phyloP scores from a whole-genome alignment of 2,329 filamentous ascomycete species.

The Fusarium pseudoanthophilum region DNA sequence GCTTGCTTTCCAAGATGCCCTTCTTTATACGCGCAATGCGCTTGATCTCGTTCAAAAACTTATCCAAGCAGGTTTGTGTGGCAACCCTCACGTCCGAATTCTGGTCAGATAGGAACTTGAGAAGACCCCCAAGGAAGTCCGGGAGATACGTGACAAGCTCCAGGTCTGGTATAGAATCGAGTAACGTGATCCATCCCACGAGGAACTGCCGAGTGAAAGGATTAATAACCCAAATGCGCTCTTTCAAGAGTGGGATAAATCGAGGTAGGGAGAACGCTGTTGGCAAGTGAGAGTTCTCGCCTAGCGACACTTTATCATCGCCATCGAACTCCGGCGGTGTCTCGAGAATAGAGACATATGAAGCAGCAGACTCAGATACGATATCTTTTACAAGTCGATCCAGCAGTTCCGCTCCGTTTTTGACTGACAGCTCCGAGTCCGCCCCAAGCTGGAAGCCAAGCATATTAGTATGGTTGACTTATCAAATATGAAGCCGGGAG shows the following conservation, averaged over 20 bases:
- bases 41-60: slow-evolving; percentile 93
- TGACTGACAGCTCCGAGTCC: slow-evolving; percentile 95
- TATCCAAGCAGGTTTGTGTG: slow-evolving; percentile 87
- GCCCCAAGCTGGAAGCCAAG: slow-evolving; percentile 77
- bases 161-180: slow-evolving; percentile 96
- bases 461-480: not conserved
- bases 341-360: slow-evolving; percentile 91
- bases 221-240: slow-evolving; percentile 93
- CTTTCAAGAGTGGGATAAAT: slow-evolving; percentile 93
- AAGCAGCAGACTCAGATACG: slow-evolving; percentile 92
- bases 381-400: slow-evolving; percentile 97
- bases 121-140: slow-evolving; percentile 87
- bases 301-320: slow-evolving; percentile 58
- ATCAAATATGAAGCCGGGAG: not conserved
- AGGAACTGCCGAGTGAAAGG: slow-evolving; percentile 95
- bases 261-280: slow-evolving; percentile 91
- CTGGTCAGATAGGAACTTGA: slow-evolving; percentile 91
- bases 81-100: slow-evolving; percentile 95
- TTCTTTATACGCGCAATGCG: slow-evolving; percentile 93
- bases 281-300: slow-evolving; percentile 66
- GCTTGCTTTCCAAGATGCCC: slow-evolving; percentile 87
- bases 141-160: slow-evolving; percentile 94
- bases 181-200: slow-evolving; percentile 92
- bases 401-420: slow-evolving; percentile 95
- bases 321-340: slow-evolving; percentile 58